Percentiles rank a stretch among this genome's conserved stretches.
phyloP scores from a whole-genome alignment of 2,329 filamentous ascomycete genomes.

The Dactylellina drechsleri region DNA sequence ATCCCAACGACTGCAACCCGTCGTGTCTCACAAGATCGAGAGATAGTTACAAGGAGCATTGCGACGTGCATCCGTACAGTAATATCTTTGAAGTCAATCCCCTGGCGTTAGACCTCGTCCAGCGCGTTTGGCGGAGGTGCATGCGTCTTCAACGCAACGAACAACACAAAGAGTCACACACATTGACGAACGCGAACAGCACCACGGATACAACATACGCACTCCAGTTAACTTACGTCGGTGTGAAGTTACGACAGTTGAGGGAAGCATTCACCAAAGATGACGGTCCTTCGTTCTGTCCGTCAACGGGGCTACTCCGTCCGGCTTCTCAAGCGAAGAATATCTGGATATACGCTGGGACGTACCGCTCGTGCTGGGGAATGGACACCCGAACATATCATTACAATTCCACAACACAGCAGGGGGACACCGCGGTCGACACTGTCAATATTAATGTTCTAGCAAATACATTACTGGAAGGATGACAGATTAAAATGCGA shows the following conservation, averaged over 20 bases:
- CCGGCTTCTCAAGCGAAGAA: background rate
- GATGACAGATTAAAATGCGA: background rate
- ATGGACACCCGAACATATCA: constrained; percentile 12
- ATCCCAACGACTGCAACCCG: background rate
- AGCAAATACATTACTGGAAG: constrained; percentile 8
- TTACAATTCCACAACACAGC: constrained; percentile 4
- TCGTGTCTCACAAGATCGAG: background rate
- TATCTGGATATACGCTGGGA: constrained; percentile 31
- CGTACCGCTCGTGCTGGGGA: background rate
- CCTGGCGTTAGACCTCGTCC: constrained; percentile 2
- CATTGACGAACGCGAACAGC: background rate
- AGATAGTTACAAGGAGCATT: background rate
- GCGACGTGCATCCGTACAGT: background rate
- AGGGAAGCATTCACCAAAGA: background rate
- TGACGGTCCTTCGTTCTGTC: background rate
- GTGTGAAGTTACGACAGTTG: background rate
- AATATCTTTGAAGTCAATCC: constrained; percentile 17
- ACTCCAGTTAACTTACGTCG: background rate
- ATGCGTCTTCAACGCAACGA: constrained; percentile 13
- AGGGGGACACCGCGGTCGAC: background rate
- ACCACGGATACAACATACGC: background rate
- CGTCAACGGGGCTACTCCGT: background rate
- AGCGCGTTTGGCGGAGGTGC: constrained; percentile 11
- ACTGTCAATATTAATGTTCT: constrained; percentile 15
- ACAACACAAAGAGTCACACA: constrained; percentile 2